Conservation (phyloP, 108 stramenopile genomes). For the Cyclostephanos tholiformis region DNA sequence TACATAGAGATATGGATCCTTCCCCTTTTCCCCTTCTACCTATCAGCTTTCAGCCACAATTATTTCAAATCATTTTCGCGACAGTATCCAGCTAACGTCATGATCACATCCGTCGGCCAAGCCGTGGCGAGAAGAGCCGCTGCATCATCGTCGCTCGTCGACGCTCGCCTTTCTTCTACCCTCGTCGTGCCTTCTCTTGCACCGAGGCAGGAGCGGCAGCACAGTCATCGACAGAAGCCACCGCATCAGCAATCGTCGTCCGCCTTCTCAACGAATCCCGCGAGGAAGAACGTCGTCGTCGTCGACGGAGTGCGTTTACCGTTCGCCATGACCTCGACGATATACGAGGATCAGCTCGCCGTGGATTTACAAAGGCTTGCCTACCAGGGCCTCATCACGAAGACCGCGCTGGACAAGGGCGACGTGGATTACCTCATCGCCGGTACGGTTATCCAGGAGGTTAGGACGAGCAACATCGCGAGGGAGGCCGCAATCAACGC, state of each 20-base stretch:
- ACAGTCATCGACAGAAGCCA: neutral
- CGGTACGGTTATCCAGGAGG: conserved; percentile 96
- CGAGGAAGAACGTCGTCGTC: conserved; percentile 79
- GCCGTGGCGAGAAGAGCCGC: neutral
- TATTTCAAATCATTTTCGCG: too few species aligned
- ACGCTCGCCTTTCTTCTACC: neutral
- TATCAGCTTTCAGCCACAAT: too few species aligned
- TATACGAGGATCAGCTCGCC: conserved; percentile 93
- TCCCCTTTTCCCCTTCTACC: too few species aligned
- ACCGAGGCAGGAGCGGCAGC: neutral
- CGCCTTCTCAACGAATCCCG: conserved; percentile 21
- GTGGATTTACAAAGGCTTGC: conserved; percentile 96
- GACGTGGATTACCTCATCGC: conserved; percentile 92
- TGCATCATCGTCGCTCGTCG: neutral
- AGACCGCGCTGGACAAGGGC: conserved; percentile 90
- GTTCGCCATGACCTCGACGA: conserved; percentile 88
- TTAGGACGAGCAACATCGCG: conserved; percentile 95
- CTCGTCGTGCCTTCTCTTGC: neutral
- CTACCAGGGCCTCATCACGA: conserved; percentile 89
- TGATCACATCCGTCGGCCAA: neutral
- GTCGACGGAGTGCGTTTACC: conserved; percentile 96
- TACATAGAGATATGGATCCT: too few species aligned
- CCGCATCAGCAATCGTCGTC: conserved; percentile 8
- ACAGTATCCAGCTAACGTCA: neutral
- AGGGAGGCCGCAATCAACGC: conserved; percentile 95